A percentile compares a stretch with the other conserved stretches of the same genome.
Conservation (phyloP, 331 rosid species). For the Rhamnella rubrinervis region DNA sequence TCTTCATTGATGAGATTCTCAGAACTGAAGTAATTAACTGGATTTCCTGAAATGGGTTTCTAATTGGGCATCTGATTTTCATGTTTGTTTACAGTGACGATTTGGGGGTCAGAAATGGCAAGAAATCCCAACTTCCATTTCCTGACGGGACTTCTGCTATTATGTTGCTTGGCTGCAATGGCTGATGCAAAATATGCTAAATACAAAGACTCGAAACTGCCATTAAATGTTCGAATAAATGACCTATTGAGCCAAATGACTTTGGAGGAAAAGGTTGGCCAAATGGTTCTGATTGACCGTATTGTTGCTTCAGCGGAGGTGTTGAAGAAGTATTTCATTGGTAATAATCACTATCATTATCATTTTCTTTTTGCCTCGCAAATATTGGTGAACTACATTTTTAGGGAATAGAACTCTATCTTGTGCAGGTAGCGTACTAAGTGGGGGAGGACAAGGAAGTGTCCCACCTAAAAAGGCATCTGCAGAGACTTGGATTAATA, state of each 20-base stretch:
- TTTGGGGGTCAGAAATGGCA: constrained; percentile 15
- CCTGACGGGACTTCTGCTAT: constrained; percentile 33
- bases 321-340: constrained; percentile 54
- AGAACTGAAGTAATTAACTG: too few relatives aligned
- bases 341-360: constrained; percentile 14
- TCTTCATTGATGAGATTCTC: too few relatives aligned
- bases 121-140: constrained; percentile 12
- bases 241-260: constrained; percentile 55
- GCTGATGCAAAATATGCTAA: constrained; percentile 37
- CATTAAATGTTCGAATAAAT: constrained; percentile 41
- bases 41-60: too few relatives aligned
- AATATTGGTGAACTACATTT: neutral
- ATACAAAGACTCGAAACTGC: constrained; percentile 54
- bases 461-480: constrained; percentile 54
- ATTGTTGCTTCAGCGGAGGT: constrained; percentile 40
- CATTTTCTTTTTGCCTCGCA: neutral
- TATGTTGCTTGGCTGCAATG: constrained; percentile 22
- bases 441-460: constrained; percentile 73
- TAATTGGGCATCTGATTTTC: too few relatives aligned
- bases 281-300: constrained; percentile 71
- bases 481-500: constrained; percentile 62
- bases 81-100: too few relatives aligned
- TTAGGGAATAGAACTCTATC: neutral
- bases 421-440: constrained; percentile 58
- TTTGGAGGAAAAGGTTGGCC: constrained; percentile 71